These are phyloP conservation scores for Stevia rebaudiana DNA, from an alignment of 140 eudicot genomes.

Conservation along the genomic window DNA sequence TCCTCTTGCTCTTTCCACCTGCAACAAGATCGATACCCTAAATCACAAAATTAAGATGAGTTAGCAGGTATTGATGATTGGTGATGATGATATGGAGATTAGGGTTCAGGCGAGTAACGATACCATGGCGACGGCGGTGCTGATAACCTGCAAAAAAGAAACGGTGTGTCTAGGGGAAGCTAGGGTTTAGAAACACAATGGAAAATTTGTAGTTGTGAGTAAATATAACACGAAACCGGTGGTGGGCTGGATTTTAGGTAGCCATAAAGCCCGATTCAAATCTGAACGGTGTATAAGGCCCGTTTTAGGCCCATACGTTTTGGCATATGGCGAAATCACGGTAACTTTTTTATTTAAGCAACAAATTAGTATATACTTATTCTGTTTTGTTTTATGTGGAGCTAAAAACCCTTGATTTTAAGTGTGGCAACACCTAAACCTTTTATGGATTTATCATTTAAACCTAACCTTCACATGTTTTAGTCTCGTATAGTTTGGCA, in stretches of 20 bases:
- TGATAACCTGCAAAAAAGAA: conserved; percentile 22
- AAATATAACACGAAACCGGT: background rate
- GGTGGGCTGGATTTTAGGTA: conserved; percentile 18
- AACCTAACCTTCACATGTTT: too few relatives aligned
- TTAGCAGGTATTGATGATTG: background rate
- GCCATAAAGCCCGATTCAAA: background rate
- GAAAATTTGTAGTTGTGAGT: background rate
- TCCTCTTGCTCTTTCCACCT: conserved; percentile 65
- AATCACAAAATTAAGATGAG: background rate
- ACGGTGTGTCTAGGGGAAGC: conserved; percentile 8
- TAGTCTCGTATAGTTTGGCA: too few relatives aligned
- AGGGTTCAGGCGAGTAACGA: background rate
- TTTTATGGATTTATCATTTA: too few relatives aligned
- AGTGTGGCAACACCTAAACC: too few relatives aligned
- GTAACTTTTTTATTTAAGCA: too few relatives aligned
- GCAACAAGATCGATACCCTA: conserved; percentile 61
- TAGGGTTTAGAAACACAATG: conserved; percentile 22
- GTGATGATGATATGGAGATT: background rate
- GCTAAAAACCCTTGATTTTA: too few relatives aligned
- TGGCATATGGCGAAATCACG: too few relatives aligned
- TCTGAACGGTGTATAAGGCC: background rate
- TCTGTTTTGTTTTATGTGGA: too few relatives aligned
- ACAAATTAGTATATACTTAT: too few relatives aligned
- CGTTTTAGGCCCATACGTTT: conserved; percentile 2
- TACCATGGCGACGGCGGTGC: conserved; percentile 34